Evolutionary conservation across 1,284 basidiomycete species (phyloP).

Genomic region (Volvariella volvacea): DNA sequence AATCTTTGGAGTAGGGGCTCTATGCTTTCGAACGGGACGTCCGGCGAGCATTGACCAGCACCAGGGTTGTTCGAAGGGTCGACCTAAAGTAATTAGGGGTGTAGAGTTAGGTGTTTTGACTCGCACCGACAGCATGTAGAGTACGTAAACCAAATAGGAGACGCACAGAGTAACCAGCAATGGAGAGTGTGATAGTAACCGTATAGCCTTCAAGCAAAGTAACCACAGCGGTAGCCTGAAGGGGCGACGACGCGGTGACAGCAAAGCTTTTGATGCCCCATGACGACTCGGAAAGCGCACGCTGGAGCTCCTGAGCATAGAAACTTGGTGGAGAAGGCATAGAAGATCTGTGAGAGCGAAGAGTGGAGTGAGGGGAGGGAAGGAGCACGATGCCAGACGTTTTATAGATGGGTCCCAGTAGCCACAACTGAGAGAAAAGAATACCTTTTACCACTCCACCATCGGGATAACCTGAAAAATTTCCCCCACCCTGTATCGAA

Average conservation of each 20-base stretch:
- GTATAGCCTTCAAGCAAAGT: slow-evolving; percentile 47
- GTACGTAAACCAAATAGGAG: slow-evolving; percentile 4
- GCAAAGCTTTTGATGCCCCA: slow-evolving; percentile 48
- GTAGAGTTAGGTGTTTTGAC: background rate
- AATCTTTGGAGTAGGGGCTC: slow-evolving; percentile 47
- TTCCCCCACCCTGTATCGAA: no score
- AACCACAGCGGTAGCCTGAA: slow-evolving; percentile 47
- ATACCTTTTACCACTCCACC: no score
- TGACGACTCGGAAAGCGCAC: slow-evolving; percentile 50
- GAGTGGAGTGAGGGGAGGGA: background rate
- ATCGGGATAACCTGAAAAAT: no score
- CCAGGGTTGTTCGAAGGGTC: slow-evolving; percentile 13
- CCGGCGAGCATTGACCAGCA: slow-evolving; percentile 5
- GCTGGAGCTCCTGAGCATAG: slow-evolving; percentile 44
- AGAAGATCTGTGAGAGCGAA: background rate
- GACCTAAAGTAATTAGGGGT: slow-evolving; percentile 12
- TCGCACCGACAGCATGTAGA: slow-evolving; percentile 8
- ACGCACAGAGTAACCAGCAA: slow-evolving; percentile 46
- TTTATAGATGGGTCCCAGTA: background rate
- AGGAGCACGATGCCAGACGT: background rate
- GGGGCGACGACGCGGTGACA: slow-evolving; percentile 27
- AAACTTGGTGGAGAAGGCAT: slow-evolving; percentile 26
- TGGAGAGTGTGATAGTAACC: slow-evolving; percentile 41
- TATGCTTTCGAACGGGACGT: slow-evolving; percentile 42
- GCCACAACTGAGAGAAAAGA: no score